Evolutionary conservation across 148 eudicot genomes (phyloP).

Genomic region (Drosera capensis): DNA sequence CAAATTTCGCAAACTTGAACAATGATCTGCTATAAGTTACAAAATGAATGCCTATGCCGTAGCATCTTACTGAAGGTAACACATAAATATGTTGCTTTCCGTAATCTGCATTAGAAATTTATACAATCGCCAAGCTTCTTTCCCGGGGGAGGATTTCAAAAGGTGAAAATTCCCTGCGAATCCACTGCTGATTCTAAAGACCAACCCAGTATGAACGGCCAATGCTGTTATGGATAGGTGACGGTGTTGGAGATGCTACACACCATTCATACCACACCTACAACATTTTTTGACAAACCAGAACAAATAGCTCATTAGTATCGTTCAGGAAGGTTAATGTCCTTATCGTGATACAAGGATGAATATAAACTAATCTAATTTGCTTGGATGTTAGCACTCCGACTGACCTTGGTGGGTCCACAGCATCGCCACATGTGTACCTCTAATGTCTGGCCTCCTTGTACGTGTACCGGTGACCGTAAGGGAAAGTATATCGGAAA

Average conservation of each 20-base stretch:
- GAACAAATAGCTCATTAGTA: neutral
- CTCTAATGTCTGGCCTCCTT: constrained; percentile 51
- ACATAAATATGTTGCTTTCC: too few relatives aligned
- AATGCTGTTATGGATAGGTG: constrained; percentile 72
- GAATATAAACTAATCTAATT: neutral
- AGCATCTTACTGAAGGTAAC: too few relatives aligned
- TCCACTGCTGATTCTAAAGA: constrained; percentile 13
- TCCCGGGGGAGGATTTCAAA: too few relatives aligned
- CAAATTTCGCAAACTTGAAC: too few relatives aligned
- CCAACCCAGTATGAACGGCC: constrained; percentile 99
- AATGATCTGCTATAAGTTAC: too few relatives aligned
- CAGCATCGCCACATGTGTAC: constrained; percentile 86
- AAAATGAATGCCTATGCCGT: too few relatives aligned
- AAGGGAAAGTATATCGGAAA: constrained; percentile 89
- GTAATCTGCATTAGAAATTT: too few relatives aligned
- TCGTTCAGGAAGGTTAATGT: neutral
- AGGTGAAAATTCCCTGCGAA: too few relatives aligned
- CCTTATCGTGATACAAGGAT: constrained; percentile 1
- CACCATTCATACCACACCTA: constrained; percentile 99
- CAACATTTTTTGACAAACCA: constrained; percentile 4
- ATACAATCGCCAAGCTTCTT: too few relatives aligned
- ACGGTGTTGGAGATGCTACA: constrained; percentile 42
- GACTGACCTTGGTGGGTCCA: constrained; percentile 61
- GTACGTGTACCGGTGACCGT: constrained; percentile 50
- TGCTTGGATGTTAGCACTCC: neutral